These are phyloP conservation scores for Theobroma grandiflorum DNA, from an alignment of 441 rosid genomes.

Conservation along the genomic window DNA sequence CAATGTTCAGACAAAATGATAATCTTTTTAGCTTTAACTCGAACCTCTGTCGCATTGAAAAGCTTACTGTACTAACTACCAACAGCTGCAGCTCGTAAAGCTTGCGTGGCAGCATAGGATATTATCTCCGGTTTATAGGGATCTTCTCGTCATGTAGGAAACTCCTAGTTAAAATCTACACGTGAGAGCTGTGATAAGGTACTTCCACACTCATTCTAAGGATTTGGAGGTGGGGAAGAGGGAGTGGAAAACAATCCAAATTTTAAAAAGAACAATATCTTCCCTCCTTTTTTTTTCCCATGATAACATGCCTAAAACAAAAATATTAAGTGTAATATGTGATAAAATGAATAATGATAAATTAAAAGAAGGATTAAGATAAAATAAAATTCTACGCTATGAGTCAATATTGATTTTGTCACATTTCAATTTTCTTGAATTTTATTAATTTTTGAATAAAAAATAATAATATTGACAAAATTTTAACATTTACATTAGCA, in stretches of 20 bases:
- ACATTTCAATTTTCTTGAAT: too few species aligned
- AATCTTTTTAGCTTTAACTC: conserved; percentile 17
- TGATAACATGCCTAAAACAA: too few species aligned
- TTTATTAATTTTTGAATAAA: too few species aligned
- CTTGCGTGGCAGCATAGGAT: background rate
- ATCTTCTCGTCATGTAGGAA: background rate
- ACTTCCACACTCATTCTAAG: background rate
- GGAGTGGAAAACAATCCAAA: background rate
- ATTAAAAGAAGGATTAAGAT: too few species aligned
- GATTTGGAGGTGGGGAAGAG: background rate
- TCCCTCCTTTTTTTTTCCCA: too few species aligned
- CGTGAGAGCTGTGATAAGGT: background rate
- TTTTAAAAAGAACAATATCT: too few species aligned
- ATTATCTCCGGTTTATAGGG: background rate
- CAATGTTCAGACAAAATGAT: conserved; percentile 8
- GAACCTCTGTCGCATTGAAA: conserved; percentile 23
- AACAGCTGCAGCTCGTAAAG: background rate
- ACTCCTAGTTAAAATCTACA: background rate
- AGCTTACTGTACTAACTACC: background rate
- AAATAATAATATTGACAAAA: too few species aligned
- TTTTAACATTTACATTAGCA: too few species aligned
- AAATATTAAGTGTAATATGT: too few species aligned
- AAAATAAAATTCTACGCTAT: too few species aligned
- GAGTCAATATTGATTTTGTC: too few species aligned
- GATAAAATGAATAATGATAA: too few species aligned